These are phyloP conservation scores for Magnusiomyces tetraspermus DNA, from an alignment of 1,139 yeast genomes.

Conservation along the genomic window DNA sequence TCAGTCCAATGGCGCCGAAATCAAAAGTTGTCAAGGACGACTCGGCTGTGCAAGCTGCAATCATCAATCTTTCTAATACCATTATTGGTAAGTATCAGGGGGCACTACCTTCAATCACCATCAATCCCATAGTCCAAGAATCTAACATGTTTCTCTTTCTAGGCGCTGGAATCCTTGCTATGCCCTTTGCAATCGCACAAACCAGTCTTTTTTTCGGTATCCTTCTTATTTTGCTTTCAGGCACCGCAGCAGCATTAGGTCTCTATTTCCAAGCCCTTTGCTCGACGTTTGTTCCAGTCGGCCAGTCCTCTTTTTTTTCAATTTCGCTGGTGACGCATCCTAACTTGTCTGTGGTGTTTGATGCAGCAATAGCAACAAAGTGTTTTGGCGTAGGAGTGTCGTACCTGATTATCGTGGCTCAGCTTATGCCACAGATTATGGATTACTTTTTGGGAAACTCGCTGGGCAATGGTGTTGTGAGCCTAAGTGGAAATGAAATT, in stretches of 20 bases:
- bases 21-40: neutral
- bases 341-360: slow-evolving; percentile 68
- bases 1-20: too few species aligned
- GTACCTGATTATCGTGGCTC: slow-evolving; percentile 82
- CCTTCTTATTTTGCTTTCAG: slow-evolving; percentile 59
- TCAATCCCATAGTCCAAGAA: neutral
- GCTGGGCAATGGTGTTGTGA: neutral
- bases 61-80: slow-evolving; percentile 34
- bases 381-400: slow-evolving; percentile 91
- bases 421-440: slow-evolving; percentile 59
- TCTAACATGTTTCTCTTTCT: slow-evolving; percentile 19
- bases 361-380: slow-evolving; percentile 77
- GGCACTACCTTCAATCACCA: neutral
- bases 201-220: slow-evolving; percentile 72
- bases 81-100: slow-evolving; percentile 24
- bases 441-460: slow-evolving; percentile 20
- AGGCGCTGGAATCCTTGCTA: slow-evolving; percentile 90
- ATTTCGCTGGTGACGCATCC: slow-evolving; percentile 82
- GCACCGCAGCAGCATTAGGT: slow-evolving; percentile 70
- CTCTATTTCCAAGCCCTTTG: slow-evolving; percentile 69
- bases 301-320: slow-evolving; percentile 79
- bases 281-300: slow-evolving; percentile 56
- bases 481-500: neutral
- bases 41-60: slow-evolving; percentile 16
- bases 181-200: slow-evolving; percentile 82